Percentiles rank a stretch among this genome's conserved stretches.
phyloP scores from a whole-genome alignment of 2,329 filamentous ascomycete genomes.

The Fusarium incarnatum region DNA sequence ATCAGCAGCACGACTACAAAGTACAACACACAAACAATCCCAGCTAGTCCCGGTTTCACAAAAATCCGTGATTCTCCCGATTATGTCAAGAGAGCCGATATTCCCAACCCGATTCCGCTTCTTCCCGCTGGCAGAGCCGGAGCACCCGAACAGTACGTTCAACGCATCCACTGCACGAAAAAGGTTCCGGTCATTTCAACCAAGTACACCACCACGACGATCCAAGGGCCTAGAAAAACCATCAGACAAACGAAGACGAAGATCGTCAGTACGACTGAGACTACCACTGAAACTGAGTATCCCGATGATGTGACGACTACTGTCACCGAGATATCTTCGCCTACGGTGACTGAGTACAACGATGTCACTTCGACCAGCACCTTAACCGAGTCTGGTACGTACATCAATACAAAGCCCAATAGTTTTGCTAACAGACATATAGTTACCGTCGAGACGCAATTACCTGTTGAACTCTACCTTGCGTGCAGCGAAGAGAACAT shows the following conservation, averaged over 20 bases:
- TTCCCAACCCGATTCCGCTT: background rate
- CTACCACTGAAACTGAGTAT: background rate
- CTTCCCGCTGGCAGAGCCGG: no score
- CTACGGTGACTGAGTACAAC: background rate
- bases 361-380: background rate
- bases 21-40: background rate
- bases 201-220: background rate
- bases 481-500: background rate
- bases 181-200: background rate
- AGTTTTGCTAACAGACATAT: no score
- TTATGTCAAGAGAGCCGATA: background rate
- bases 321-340: background rate
- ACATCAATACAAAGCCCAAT: background rate
- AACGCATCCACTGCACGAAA: background rate
- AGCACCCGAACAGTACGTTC: background rate
- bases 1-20: background rate
- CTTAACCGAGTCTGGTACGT: background rate
- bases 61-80: background rate
- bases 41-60: background rate
- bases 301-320: background rate
- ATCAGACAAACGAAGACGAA: background rate
- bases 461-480: background rate
- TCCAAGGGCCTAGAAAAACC: background rate
- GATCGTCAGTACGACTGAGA: background rate
- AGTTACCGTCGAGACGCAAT: background rate